Percentiles rank a stretch among this genome's conserved stretches.
These are phyloP conservation scores for Lentinula aciculospora DNA, from an alignment of 768 basidiomycete species.

Conservation along the genomic window DNA sequence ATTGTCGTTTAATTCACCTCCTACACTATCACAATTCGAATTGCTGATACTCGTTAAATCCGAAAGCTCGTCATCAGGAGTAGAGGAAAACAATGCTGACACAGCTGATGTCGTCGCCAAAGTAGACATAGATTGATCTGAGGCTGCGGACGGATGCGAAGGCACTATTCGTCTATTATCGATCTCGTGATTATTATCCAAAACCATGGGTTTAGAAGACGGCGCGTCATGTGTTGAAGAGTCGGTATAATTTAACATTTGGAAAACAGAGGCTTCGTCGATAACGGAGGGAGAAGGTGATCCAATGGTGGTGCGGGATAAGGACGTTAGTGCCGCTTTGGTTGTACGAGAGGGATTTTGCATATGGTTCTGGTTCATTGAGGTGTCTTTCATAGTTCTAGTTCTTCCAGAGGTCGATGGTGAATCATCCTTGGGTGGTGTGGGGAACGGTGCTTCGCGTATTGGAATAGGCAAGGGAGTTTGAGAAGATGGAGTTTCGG, in stretches of 20 bases:
- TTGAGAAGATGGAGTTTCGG: neutral
- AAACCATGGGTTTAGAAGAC: neutral
- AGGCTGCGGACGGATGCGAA: neutral
- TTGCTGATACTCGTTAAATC: conserved; percentile 2
- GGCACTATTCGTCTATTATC: neutral
- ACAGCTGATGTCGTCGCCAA: neutral
- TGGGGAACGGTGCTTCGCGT: neutral
- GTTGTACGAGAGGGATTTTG: too few species aligned
- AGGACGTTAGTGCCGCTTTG: neutral
- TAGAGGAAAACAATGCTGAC: neutral
- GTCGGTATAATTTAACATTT: neutral
- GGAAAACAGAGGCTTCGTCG: neutral
- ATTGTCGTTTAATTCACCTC: neutral
- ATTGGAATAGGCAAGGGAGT: neutral
- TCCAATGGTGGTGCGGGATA: neutral
- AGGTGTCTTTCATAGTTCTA: neutral
- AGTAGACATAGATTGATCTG: neutral
- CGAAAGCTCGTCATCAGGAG: neutral
- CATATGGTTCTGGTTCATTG: too few species aligned
- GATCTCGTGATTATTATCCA: neutral
- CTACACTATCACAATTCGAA: neutral
- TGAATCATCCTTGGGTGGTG: neutral
- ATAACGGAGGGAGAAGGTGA: neutral
- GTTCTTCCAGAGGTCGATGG: neutral
- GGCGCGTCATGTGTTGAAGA: neutral